Evolutionary conservation across 768 basidiomycete genomes (phyloP), one percentile per base, ranked within the genome.

Genomic region (Cubamyces lactineus): DNA sequence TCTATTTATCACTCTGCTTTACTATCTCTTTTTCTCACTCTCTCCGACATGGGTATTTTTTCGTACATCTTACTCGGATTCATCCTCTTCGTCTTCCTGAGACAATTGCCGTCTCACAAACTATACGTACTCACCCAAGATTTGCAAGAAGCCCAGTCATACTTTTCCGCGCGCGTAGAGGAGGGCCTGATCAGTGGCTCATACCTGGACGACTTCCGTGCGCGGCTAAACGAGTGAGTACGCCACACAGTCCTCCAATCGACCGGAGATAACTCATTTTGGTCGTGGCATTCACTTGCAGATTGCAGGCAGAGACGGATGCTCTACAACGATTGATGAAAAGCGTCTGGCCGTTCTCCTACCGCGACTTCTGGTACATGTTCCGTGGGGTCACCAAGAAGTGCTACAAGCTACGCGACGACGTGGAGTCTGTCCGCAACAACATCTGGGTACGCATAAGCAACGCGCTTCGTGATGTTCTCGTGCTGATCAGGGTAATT

Each of bases 81-180:
- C 43, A 11, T 55, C 43, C 42, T 46, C 43, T 55, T 55, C 9
- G 54, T 55, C 26, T 46, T 55, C 43, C 42, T 55, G 26, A 39
- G 54, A 34, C 54, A 55, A 8, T n/a, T 55, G 43, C 54, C 54
- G 16, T 55, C 54, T 46, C 54, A 55, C 28, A 55, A 55, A 19
- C 43, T 55, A 30, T 43, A 55, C n/a, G 54, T 55, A 12, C 54
- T 55, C 43, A 21, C 17, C 26, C 42, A 30, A 30, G 43, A 55
- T 21, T 34, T 55, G n/a, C 42, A 38, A 34, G 54, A 55, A 34
- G 54, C 54, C 5, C 54, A 55, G 26, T n/a, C 54, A 12, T 46
- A 28, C 28, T 55, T 55, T 24, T 41, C 54, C 43, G 28, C 54
- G 3, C 24, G 6, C 1, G 26, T 55, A 2, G 54, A 55, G 24